Evolutionary conservation across 1,139 yeast species (phyloP), one percentile per base, ranked within the genome.

Genomic region (Pichia sp.): DNA sequence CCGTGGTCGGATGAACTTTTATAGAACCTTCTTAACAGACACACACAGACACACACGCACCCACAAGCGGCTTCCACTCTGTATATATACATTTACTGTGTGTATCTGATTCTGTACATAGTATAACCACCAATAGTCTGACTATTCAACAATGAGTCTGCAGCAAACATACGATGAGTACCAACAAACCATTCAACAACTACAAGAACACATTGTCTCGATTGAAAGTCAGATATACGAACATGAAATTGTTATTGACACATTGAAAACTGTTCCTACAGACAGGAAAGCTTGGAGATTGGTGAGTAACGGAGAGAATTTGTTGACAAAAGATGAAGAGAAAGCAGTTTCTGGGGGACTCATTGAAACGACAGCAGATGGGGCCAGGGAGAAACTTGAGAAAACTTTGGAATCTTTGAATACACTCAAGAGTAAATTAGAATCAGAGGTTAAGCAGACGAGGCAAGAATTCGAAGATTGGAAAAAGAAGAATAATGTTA

Each of bases 201-300:
- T 80, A 42, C 79, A 74, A 50, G 64, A 73, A 12, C 81, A 79
- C 53, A 62, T 79, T 18, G 64, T 71, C 15, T 73, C 77, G 39
- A 55, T 82, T 12, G 67, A 69, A 35, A 62, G 64, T 31, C 77
- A 72, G 43, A 61, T 67, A 32, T 74, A 71, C 41, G 79, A 73
- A 46, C 77, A 73, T 52, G 46, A 50, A 49, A 59, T 79, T 40
- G 84, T 78, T 20, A 50, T 77, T 37, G 70, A 71, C 12, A 78
- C 91, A 1, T 60, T 82, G 56, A 61, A 54, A 47, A 71, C 61
- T 34, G 78, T 74, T 38, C 72, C 74, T 17, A 50, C 52, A 3
- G 76, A 71, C 34, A 74, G 98, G 46, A 81, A 80, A 55, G 88
- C 97, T 56, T 89, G 79, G 65, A 78, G 95, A 58, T 86, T 91